phyloP scores from a whole-genome alignment of 1,284 basidiomycete genomes.

The Agroathelia rolfsii region DNA sequence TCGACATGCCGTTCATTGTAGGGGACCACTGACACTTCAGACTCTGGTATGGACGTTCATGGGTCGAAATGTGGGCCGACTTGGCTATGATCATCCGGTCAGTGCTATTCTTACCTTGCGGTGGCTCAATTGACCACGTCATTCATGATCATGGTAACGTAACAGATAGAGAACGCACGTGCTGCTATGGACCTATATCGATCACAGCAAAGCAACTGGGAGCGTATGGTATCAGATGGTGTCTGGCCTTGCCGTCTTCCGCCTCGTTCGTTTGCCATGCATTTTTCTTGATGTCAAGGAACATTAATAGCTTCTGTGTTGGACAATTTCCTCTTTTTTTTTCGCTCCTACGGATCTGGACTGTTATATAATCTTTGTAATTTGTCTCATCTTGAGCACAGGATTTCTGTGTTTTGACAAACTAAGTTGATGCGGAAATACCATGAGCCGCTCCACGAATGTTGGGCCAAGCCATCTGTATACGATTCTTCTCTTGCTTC shows the following conservation, averaged over 20 bases:
- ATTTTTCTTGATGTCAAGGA: conserved; percentile 19
- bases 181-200: conserved; percentile 48
- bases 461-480: too few species aligned
- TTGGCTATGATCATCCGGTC: conserved; percentile 41
- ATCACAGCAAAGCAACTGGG: conserved; percentile 40
- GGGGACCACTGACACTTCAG: conserved; percentile 29
- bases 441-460: too few species aligned
- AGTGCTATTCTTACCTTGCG: conserved; percentile 13
- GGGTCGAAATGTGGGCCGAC: conserved; percentile 37
- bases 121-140: conserved; percentile 3
- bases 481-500: too few species aligned
- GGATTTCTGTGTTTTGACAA: too few species aligned
- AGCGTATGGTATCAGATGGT: conserved; percentile 34
- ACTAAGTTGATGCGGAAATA: too few species aligned
- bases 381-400: too few species aligned
- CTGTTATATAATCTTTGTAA: too few species aligned
- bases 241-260: conserved; percentile 48
- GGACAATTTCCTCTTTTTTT: too few species aligned
- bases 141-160: not conserved
- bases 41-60: conserved; percentile 41
- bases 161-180: conserved; percentile 41
- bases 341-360: not conserved
- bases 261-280: conserved; percentile 25
- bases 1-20: conserved; percentile 33
- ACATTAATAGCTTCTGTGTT: too few species aligned